Percentiles rank a stretch among this genome's conserved stretches.
Evolutionary conservation across 805 yeast species (phyloP).

Genomic region (Wickerhamiella cacticola): DNA sequence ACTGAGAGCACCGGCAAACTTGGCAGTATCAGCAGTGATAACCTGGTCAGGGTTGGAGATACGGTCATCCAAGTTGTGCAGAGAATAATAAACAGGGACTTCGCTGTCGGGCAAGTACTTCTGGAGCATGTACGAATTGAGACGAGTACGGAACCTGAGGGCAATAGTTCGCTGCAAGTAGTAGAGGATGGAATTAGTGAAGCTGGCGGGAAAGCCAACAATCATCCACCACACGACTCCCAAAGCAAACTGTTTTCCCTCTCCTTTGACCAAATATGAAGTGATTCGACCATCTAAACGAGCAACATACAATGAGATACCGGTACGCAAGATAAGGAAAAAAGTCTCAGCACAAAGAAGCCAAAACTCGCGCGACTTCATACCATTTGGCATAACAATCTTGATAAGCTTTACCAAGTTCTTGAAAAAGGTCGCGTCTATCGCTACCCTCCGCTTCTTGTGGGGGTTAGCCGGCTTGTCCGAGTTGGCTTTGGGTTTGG

Average conservation of each 20-base stretch:
- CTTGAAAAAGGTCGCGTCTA: slow-evolving; percentile 25
- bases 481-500: neutral
- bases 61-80: slow-evolving; percentile 46
- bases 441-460: slow-evolving; percentile 22
- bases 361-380: slow-evolving; percentile 27
- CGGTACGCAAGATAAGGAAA: slow-evolving; percentile 54
- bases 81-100: slow-evolving; percentile 59
- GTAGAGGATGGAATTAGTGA: slow-evolving; percentile 55
- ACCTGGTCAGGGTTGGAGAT: slow-evolving; percentile 72
- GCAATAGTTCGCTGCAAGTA: slow-evolving; percentile 31
- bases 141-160: slow-evolving; percentile 42
- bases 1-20: slow-evolving; percentile 60
- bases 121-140: slow-evolving; percentile 53
- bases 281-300: slow-evolving; percentile 76
- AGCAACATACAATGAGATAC: slow-evolving; percentile 70
- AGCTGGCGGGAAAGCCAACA: slow-evolving; percentile 75
- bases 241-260: slow-evolving; percentile 49
- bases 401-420: slow-evolving; percentile 25
- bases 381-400: slow-evolving; percentile 28
- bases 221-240: slow-evolving; percentile 66
- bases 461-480: slow-evolving; percentile 3
- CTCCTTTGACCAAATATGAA: slow-evolving; percentile 63
- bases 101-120: slow-evolving; percentile 59
- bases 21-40: slow-evolving; percentile 65
- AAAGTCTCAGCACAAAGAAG: slow-evolving; percentile 41